A percentile compares a stretch with the other conserved stretches of the same genome.
Conservation (phyloP, 495 filamentous ascomycete genomes). For the Geoglossum glabrum region DNA sequence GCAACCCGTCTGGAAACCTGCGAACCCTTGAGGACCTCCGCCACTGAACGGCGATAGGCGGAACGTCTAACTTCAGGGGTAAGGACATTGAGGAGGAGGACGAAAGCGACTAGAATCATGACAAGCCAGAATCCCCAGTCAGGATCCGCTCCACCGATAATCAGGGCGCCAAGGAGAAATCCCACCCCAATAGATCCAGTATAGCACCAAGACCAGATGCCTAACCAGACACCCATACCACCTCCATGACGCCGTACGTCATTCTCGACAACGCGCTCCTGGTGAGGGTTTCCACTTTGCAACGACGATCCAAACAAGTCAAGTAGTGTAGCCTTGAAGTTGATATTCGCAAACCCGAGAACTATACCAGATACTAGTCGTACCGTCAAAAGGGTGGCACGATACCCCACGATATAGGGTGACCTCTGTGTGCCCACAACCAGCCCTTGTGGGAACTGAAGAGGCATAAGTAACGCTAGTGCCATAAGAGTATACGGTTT, state of each 20-base stretch:
- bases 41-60: constrained; percentile 40
- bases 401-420: constrained; percentile 33
- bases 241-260: constrained; percentile 52
- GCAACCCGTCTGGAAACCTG: constrained; percentile 35
- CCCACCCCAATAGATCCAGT: constrained; percentile 47
- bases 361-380: constrained; percentile 41
- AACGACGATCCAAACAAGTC: constrained; percentile 57
- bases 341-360: constrained; percentile 57
- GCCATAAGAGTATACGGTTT: constrained; percentile 52
- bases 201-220: constrained; percentile 55
- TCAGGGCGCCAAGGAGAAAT: constrained; percentile 43
- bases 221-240: constrained; percentile 58
- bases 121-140: constrained; percentile 58
- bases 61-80: constrained; percentile 45
- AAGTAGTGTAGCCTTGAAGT: constrained; percentile 44
- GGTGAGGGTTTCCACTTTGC: constrained; percentile 48
- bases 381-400: constrained; percentile 38
- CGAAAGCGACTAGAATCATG: constrained; percentile 36
- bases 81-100: constrained; percentile 43
- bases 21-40: constrained; percentile 36
- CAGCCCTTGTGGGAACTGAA: constrained; percentile 56
- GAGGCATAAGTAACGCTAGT: constrained; percentile 42
- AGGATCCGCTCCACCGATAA: constrained; percentile 37
- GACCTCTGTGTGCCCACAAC: constrained; percentile 32
- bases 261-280: constrained; percentile 39